Conservation (phyloP, 129 eudicot genomes). For the Flaveria ramosissima region DNA sequence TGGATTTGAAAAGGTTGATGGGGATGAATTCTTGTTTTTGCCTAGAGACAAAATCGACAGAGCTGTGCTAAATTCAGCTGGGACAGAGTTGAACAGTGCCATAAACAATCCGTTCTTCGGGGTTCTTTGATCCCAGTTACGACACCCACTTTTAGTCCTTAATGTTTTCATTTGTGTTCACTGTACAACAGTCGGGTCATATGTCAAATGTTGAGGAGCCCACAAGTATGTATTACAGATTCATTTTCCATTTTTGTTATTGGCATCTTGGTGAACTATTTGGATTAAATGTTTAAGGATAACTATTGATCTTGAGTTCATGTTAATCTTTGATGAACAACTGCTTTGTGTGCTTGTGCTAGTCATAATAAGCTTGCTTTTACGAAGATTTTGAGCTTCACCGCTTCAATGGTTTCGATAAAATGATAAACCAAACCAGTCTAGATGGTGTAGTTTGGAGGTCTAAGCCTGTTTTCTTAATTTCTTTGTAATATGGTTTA, state of each 20-base stretch:
- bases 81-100: slow-evolving; percentile 69
- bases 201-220: slow-evolving; percentile 12
- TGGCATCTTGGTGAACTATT: neutral
- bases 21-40: slow-evolving; percentile 76
- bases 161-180: neutral
- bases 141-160: neutral
- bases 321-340: neutral
- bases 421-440: too few relatives aligned
- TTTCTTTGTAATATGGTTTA: too few relatives aligned
- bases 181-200: slow-evolving; percentile 4
- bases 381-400: too few relatives aligned
- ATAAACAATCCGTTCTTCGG: slow-evolving; percentile 87
- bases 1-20: slow-evolving; percentile 77
- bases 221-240: slow-evolving; percentile 4
- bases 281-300: slow-evolving; percentile 5
- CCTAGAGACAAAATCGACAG: slow-evolving; percentile 74
- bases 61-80: slow-evolving; percentile 70
- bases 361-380: too few relatives aligned
- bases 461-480: too few relatives aligned
- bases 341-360: neutral
- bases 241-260: neutral
- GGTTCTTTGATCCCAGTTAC: slow-evolving; percentile 47
- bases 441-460: too few relatives aligned
- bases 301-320: neutral
- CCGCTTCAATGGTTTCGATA: too few relatives aligned